Evolutionary conservation across 257 asterid species (phyloP), one percentile per base, ranked within the genome.

Genomic region (Penstemon barbatus): DNA sequence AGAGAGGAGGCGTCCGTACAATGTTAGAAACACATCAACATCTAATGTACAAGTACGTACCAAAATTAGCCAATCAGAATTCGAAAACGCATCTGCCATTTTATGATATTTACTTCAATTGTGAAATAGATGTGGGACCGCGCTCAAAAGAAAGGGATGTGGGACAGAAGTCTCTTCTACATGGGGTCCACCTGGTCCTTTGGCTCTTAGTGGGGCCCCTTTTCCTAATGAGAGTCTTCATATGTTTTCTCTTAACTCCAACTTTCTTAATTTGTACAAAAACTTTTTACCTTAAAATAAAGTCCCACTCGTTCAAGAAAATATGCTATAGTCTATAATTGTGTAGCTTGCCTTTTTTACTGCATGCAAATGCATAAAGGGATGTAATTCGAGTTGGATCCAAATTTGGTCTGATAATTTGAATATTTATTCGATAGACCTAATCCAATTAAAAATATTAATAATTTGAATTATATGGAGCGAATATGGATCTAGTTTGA

Each of bases 41-140:
- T 67, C 71, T 0, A 44, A 4, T 49, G 5, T 54, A 63, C 62
- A 10, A 12, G 65, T 39, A 46, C 53, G 41, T 58, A 18, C 0
- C 12, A 2, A 40, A 42, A 41, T 3, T 9, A 55, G 3, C 83
- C 83, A 79, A 82, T 77, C 38, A 65, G 51, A 72, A 36, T 40
- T 65, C 67, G 85, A 77, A 71, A 79, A 66, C 87, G 71, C 85
- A 74, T 37, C 4, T 8, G 15, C 57, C 6, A 15, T 1, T 33
- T 45, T 56, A 50, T 42, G 46, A 71, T 66, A 44, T 66, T 11
- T 5, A 54, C 49, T 67, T 74, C 78, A 71, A 68, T 73, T 75
- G 71, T 72, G 45, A 68, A 72, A 70, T 65, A 78, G 72, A 42
- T 19, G 11, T 11, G 44, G 5, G 65, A 60, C 46, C 9, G 39